Evolutionary conservation across 1,284 basidiomycete species (phyloP), one percentile per base, ranked within the genome.

Genomic region (Moniliophthora roreri): DNA sequence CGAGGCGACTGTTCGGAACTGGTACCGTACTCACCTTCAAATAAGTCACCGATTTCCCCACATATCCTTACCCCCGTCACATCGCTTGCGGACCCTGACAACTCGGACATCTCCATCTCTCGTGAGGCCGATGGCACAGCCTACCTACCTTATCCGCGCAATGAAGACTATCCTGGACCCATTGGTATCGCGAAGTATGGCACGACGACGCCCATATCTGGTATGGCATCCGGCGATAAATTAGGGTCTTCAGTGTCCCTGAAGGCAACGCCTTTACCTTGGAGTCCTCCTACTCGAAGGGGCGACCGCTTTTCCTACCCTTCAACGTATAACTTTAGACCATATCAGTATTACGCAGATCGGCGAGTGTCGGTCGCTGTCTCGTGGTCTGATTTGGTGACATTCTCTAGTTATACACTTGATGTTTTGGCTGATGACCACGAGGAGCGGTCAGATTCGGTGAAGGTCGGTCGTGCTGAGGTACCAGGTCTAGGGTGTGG

Each of bases 311-410:
- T 32, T 28, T 32, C 24, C n/a, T 46, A 46, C 24, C 44, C 24
- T 28, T 32, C 44, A 32, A 46, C 26, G 16, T 46, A 11, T 21
- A 15, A 44, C 4, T n/a, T 4, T 16, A n/a, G 24, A 18, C 26
- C 24, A n/a, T 16, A 40, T 40, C 9, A 21, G 16, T 16, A 40
- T 40, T 13, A 21, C 39, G 39, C 39, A 18, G 39, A 40, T 40
- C 39, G 39, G 39, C 45, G 50, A 28, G 46, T 55, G 15, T 55
- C 54, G 16, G 51, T 50, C 10, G 26, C 24, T 15, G 47, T 50
- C 9, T 52, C 51, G 20, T 52, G 54, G 54, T 50, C 50, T 11
- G 54, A 56, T 26, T 44, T 50, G 42, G 51, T 56, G 18, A 40
- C 54, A 13, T 56, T 52, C 37, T 52, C 54, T 3, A 56, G 54